Base-by-base conservation (phyloP, 805 yeast species). In the Tetrapisispora namnaoensis region DNA sequence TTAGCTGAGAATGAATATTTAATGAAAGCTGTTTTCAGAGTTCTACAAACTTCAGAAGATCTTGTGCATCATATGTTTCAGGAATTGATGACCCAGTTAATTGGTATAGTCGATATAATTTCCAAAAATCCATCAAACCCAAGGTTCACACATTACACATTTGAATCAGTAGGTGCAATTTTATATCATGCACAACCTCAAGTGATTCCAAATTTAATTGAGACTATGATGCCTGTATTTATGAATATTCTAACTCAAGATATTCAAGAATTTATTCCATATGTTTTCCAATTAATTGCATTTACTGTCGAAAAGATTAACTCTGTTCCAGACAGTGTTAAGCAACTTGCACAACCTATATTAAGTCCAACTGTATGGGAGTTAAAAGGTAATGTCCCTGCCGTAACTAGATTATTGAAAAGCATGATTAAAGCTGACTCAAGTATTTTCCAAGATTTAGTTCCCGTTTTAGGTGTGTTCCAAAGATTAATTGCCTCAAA, bases 291-390 rank as follows among this genome's bases (percentile, higher is more conserved):
- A 70, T 74, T 93, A n/a, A 71, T 93, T 50, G 82, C 97, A 1
- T 88, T 70, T 61, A 66, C 86, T 53, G 71, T 93, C 42, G 95
- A 86, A 55, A 70, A 71, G 20, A 55, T 55, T 1, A 56, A 67
- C 0, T 70, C 75, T 1, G 70, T 93, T 22, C 93, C 97, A 1
- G 74, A 69, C 1, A 71, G 80, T 30, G 86, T 79, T 60, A 76
- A 73, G 49, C 80, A 77, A 49, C 71, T 93, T 44, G 74, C 88
- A 20, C 80, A 80, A 54, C 98, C 99, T 1, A 70, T 93, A 42
- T 71, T 93, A 57, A 78, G 95, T 1, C 97, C 98, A n/a, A 65
- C 80, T 7, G 82, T 90, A 36, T 93, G 99, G 99, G 98, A 93
- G 65, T 79, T 78, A 52, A 76, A 81, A 54, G 99, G 98, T 16